Percentiles rank a stretch among this genome's conserved stretches.
Conservation (phyloP, 495 filamentous ascomycete genomes). For the Darksidea phi region DNA sequence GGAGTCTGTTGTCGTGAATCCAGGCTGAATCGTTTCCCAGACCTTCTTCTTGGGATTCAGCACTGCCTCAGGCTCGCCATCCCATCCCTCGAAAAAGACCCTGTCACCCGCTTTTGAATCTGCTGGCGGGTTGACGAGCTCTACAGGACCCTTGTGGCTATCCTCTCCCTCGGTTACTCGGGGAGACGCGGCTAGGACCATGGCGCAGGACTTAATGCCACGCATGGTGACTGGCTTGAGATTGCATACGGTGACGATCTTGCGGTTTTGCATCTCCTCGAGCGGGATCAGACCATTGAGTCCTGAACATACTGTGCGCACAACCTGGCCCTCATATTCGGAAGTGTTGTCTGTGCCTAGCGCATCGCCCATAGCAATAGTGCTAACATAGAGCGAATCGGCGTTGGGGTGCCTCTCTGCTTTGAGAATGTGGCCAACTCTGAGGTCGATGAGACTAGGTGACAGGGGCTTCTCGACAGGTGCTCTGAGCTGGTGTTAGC, state of each 20-base stretch:
- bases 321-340: constrained; percentile 81
- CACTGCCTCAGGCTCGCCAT: constrained; percentile 83
- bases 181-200: constrained; percentile 95
- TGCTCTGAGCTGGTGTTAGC: neutral
- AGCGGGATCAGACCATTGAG: constrained; percentile 89
- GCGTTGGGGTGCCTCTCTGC: constrained; percentile 94
- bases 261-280: constrained; percentile 92
- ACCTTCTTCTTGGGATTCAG: constrained; percentile 99
- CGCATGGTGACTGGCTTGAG: constrained; percentile 99
- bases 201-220: constrained; percentile 89
- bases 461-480: constrained; percentile 67
- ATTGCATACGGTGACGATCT: constrained; percentile 93
- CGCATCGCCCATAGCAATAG: constrained; percentile 91
- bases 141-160: constrained; percentile 83
- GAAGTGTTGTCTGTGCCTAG: constrained; percentile 81
- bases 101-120: constrained; percentile 78
- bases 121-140: constrained; percentile 84
- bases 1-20: constrained; percentile 79
- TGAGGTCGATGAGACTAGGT: constrained; percentile 85
- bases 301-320: constrained; percentile 93
- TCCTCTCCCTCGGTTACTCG: constrained; percentile 73
- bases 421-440: constrained; percentile 95
- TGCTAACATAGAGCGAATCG: constrained; percentile 91
- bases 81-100: constrained; percentile 91
- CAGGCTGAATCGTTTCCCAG: constrained; percentile 93